phyloP scores from a whole-genome alignment of 176 grass and related monocot genomes.

The Metroxylon sagu region DNA sequence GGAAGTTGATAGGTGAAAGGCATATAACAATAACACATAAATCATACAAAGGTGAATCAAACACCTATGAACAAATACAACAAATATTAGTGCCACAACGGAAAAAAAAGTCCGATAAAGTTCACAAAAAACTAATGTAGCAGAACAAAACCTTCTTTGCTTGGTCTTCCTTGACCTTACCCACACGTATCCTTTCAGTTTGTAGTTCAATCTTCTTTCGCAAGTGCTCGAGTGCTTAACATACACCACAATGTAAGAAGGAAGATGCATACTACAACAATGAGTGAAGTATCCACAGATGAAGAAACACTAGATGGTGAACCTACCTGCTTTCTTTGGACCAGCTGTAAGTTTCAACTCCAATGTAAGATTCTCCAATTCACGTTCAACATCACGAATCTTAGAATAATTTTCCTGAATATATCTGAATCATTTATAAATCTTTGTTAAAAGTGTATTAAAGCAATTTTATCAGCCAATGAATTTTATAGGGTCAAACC shows the following conservation, averaged over 20 bases:
- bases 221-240: constrained; percentile 77
- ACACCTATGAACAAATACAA: too few species aligned
- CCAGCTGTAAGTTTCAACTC: constrained; percentile 93
- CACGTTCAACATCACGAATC: constrained; percentile 91
- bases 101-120: background rate
- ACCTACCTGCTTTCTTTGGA: constrained; percentile 88
- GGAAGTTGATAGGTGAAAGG: too few species aligned
- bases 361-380: constrained; percentile 68
- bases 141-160: constrained; percentile 61
- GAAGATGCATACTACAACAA: constrained; percentile 10
- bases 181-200: constrained; percentile 76
- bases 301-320: constrained; percentile 16
- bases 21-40: too few species aligned
- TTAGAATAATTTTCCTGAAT: constrained; percentile 97
- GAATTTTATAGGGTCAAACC: background rate
- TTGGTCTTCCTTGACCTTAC: constrained; percentile 76
- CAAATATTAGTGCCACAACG: too few species aligned
- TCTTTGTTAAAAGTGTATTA: constrained; percentile 1
- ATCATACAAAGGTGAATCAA: too few species aligned
- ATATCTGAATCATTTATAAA: constrained; percentile 41
- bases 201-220: constrained; percentile 82
- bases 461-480: background rate
- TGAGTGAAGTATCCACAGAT: background rate
- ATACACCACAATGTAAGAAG: background rate
- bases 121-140: constrained; percentile 4